Percentiles rank a stretch among this genome's conserved stretches.
These are phyloP conservation scores for Candida silvatica DNA, from an alignment of 805 yeast species.

Conservation along the genomic window DNA sequence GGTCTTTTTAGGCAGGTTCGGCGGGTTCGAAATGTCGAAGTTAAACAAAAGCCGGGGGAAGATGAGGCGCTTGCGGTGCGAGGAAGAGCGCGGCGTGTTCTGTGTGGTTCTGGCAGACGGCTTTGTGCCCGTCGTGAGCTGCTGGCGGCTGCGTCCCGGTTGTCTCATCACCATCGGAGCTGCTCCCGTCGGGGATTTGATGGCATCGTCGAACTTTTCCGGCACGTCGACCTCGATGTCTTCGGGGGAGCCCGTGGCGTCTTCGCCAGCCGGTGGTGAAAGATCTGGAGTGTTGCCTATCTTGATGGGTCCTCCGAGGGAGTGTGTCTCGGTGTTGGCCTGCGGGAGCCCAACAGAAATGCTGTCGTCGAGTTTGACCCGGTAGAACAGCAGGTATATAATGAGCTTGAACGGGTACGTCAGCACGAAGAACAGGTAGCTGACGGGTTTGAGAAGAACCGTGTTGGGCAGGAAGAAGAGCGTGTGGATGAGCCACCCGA, in stretches of 20 bases:
- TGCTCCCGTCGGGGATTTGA: constrained; percentile 25
- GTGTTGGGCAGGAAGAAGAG: constrained; percentile 1
- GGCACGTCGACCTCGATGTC: constrained; percentile 26
- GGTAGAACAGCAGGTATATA: constrained; percentile 2
- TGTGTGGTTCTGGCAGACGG: constrained; percentile 1
- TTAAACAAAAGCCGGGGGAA: constrained; percentile 27
- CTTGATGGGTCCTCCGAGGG: constrained; percentile 18
- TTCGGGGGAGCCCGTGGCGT: no score
- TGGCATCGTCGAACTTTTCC: constrained; percentile 23
- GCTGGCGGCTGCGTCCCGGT: not conserved
- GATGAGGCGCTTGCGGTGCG: constrained; percentile 20
- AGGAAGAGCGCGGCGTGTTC: no score
- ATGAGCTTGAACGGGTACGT: constrained; percentile 3
- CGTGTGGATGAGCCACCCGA: not conserved
- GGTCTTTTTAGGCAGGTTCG: constrained; percentile 39
- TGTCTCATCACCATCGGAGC: constrained; percentile 4
- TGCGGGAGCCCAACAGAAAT: not conserved
- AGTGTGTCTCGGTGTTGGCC: not conserved
- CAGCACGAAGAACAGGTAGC: not conserved
- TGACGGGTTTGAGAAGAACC: not conserved
- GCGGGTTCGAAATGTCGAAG: constrained; percentile 24
- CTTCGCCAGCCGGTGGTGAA: constrained; percentile 19
- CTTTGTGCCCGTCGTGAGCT: not conserved
- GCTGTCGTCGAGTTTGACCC: no score
- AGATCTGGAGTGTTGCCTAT: constrained; percentile 41